Base-by-base conservation (phyloP, 2,329 filamentous ascomycete genomes). In the Trichoderma brevicompactum region DNA sequence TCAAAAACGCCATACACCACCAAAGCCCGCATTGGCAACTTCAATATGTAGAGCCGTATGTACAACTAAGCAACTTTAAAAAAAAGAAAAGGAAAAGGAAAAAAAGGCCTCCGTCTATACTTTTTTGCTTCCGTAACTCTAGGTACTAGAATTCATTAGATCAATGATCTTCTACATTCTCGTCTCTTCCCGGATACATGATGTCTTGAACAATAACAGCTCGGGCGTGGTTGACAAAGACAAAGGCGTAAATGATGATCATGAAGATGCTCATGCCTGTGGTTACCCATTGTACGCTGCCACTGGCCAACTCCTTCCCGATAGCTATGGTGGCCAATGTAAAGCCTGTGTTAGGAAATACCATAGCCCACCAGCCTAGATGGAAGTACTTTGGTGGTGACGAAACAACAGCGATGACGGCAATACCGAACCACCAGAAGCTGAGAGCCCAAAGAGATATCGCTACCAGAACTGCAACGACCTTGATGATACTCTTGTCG, bases 381-480 rank as follows among this genome's bases (percentile, higher is more conserved):
- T 87, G 83, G 69, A 87, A 87, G 72, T 80, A 81, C 70, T 83
- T 79, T 5, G 79, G 81, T 10, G 78, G 72, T 69, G 75, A 72
- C 15, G 77, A 66, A n/a, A 73, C 61, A 15, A 79, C 72, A 28
- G 77, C 75, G 4, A 79, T 68, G 7, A 71, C 68, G 1, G 74
- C 77, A 52, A 80, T 77, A 34, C 73, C 79, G 72, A 85, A 87
- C 83, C 83, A 86, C 84, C 86, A 88, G 13, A 82, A 72, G 55
- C 80, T 80, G 23, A 92, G 74, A 0, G 85, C 83, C 89, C 89
- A 92, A 9, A 92, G 77, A 69, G 84, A 85, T 7, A 91, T 79
- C 2, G 82, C 83, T 2, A 74, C 73, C 15, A 85, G 74, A 0
- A 84, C 66, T 2, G 82, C 81, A 63, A 83, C 76, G 7, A 79